These are phyloP conservation scores for Phytophthora lateralis DNA, from an alignment of 352 stramenopile species.

Conservation along the genomic window DNA sequence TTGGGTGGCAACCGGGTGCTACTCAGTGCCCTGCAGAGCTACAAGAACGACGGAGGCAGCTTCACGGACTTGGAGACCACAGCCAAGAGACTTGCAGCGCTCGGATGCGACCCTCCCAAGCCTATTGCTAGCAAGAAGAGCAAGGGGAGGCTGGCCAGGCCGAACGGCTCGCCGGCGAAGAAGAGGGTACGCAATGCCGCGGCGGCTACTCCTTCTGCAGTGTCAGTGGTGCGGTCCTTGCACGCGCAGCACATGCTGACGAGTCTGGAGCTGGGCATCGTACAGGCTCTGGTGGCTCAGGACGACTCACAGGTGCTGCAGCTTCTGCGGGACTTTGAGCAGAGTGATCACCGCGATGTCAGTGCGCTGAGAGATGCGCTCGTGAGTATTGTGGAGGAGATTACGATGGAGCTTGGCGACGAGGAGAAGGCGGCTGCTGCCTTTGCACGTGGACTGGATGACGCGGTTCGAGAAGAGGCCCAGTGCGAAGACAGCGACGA, in stretches of 20 bases:
- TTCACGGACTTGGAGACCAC: constrained; percentile 57
- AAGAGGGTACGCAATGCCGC: constrained; percentile 14
- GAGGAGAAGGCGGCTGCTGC: constrained; percentile 54
- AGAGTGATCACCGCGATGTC: constrained; percentile 34
- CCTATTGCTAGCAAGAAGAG: constrained; percentile 19
- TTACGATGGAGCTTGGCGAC: constrained; percentile 66
- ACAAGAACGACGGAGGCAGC: constrained; percentile 47
- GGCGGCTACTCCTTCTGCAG: constrained; percentile 8
- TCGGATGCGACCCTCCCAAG: constrained; percentile 25
- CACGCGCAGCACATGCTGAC: constrained; percentile 70
- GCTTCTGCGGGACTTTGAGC: constrained; percentile 48
- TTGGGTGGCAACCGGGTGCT: constrained; percentile 56
- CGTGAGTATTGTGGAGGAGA: constrained; percentile 64
- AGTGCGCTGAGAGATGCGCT: constrained; percentile 48
- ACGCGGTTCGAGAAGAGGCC: constrained; percentile 32
- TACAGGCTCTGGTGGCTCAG: constrained; percentile 65
- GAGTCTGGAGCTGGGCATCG: constrained; percentile 58
- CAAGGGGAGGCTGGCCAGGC: constrained; percentile 12
- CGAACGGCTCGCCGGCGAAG: constrained; percentile 3
- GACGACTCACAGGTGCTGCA: constrained; percentile 56
- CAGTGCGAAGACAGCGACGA: constrained; percentile 33
- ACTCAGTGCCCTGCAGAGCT: constrained; percentile 58
- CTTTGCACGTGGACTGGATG: constrained; percentile 38
- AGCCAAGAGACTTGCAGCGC: constrained; percentile 51
- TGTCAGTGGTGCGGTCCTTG: constrained; percentile 52